Evolutionary conservation across 2,329 filamentous ascomycete genomes (phyloP).

Genomic region (Aspergillus cejpii): DNA sequence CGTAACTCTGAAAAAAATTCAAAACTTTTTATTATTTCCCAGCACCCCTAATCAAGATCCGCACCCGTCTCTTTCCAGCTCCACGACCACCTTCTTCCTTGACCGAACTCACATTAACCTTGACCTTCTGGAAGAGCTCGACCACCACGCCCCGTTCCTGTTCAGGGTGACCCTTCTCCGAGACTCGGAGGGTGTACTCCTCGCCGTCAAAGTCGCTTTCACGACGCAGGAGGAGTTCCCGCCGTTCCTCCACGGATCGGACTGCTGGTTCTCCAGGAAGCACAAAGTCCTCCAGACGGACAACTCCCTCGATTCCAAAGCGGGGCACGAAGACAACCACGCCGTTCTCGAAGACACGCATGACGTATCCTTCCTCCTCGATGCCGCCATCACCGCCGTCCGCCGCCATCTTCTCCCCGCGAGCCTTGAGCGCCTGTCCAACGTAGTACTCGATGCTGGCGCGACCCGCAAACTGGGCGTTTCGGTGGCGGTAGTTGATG

Average conservation of each 20-base stretch:
- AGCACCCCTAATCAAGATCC: constrained; percentile 38
- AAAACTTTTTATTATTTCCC: constrained; percentile 12
- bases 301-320: constrained; percentile 91
- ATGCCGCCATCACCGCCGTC: constrained; percentile 39
- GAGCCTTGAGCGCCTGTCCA: constrained; percentile 82
- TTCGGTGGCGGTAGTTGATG: constrained; percentile 95
- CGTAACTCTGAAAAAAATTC: constrained; percentile 1
- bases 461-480: constrained; percentile 89
- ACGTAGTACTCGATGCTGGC: constrained; percentile 98
- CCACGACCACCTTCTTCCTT: constrained; percentile 66
- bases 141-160: constrained; percentile 47
- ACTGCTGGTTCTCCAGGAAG: constrained; percentile 51
- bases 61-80: constrained; percentile 78
- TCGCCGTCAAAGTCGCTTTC: constrained; percentile 80
- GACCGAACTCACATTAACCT: constrained; percentile 81
- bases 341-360: constrained; percentile 95
- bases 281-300: constrained; percentile 75
- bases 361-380: constrained; percentile 89
- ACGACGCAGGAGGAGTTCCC: constrained; percentile 44
- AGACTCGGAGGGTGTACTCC: constrained; percentile 65
- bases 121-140: constrained; percentile 87
- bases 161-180: constrained; percentile 44
- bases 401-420: constrained; percentile 43
- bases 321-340: constrained; percentile 93
- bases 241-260: constrained; percentile 28